Evolutionary conservation across 768 basidiomycete genomes (phyloP).

Genomic region (Dendrothele bispora): DNA sequence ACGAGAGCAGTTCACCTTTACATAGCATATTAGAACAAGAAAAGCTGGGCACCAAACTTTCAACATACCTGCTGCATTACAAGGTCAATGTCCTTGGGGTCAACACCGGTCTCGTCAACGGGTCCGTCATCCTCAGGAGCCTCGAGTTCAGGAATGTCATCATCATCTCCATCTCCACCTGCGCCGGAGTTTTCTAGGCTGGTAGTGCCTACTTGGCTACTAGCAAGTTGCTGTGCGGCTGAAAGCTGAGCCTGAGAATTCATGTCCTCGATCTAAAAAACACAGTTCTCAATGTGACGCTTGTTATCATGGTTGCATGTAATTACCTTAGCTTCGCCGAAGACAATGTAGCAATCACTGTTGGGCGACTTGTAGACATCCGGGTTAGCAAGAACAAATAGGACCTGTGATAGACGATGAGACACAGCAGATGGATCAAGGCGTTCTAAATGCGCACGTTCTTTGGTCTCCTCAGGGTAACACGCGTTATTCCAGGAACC

Average conservation of each 20-base stretch:
- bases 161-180: slow-evolving; percentile 58
- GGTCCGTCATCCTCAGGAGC: slow-evolving; percentile 78
- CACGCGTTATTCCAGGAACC: slow-evolving; percentile 90
- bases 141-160: slow-evolving; percentile 84
- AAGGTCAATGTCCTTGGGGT: slow-evolving; percentile 92
- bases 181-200: slow-evolving; percentile 51
- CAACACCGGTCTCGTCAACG: slow-evolving; percentile 85
- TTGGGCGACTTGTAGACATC: slow-evolving; percentile 98
- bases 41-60: neutral
- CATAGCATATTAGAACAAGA: neutral
- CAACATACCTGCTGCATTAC: slow-evolving; percentile 65
- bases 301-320: too few species aligned
- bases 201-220: slow-evolving; percentile 41
- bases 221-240: slow-evolving; percentile 77
- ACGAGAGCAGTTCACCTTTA: slow-evolving; percentile 82
- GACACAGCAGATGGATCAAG: neutral
- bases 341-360: slow-evolving; percentile 98
- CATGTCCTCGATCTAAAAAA: slow-evolving; percentile 78
- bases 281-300: too few species aligned
- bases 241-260: slow-evolving; percentile 75
- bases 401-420: slow-evolving; percentile 47
- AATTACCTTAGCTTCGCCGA: slow-evolving; percentile 90
- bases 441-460: slow-evolving; percentile 61
- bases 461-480: slow-evolving; percentile 93
- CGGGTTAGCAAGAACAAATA: slow-evolving; percentile 90